These are phyloP conservation scores for Orbilia javanica DNA, from an alignment of 2,329 filamentous ascomycete genomes.

Conservation along the genomic window DNA sequence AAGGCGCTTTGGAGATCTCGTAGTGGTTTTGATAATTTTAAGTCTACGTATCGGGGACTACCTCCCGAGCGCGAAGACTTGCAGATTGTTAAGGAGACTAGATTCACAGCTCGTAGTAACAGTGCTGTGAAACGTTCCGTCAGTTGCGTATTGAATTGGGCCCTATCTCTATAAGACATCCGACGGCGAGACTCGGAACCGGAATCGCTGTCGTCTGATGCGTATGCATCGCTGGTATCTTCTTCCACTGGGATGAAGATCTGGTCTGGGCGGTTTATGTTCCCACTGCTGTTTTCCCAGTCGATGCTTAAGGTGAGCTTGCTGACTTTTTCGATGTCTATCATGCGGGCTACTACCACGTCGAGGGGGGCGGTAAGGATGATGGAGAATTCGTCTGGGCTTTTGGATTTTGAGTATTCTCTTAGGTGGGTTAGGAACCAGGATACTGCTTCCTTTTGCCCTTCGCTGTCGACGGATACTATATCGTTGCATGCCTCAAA, in stretches of 20 bases:
- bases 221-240: background rate
- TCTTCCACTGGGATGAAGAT: background rate
- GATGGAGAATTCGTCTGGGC: background rate
- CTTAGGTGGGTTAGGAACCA: conserved; percentile 4
- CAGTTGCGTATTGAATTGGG: background rate
- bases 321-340: conserved; percentile 1
- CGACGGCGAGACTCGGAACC: background rate
- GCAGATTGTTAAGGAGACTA: background rate
- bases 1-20: background rate
- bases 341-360: background rate
- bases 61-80: background rate
- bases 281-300: background rate
- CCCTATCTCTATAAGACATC: background rate
- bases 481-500: background rate
- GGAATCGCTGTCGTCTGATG: background rate
- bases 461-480: background rate
- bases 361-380: background rate
- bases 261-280: background rate
- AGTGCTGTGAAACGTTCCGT: background rate
- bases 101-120: background rate
- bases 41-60: background rate
- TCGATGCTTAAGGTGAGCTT: background rate
- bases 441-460: background rate
- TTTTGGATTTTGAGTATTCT: background rate
- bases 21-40: background rate